Evolutionary conservation across 345 rosid genomes (phyloP), one percentile per base, ranked within the genome.

Genomic region (Lenwebbia sp.): DNA sequence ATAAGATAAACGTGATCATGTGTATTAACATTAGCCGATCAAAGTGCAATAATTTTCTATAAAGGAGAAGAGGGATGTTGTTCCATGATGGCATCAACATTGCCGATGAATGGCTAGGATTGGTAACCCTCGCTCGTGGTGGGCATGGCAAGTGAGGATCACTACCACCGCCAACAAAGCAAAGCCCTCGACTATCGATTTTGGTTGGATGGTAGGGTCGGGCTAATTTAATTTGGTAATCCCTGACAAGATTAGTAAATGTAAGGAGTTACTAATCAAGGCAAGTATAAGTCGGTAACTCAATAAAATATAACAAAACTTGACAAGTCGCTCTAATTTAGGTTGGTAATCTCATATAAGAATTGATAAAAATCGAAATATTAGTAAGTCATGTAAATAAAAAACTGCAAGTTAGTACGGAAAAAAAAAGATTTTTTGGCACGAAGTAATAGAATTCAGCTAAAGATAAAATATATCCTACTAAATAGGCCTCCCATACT

Each of bases 1-100:
- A 41, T 30, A 1, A 65, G 76, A 65, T 30, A 17, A 15, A 7
- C 0, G 0, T 19, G 0, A 3, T 15, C 19, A 30, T 30, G 12
- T 15, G 12, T 2, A 8, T 33, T 0, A 25, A 33, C 7, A 33
- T 65, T 33, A 19, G 1, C 19, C 3, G 1, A 33, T 65, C 41
- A 19, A 19, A 70, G 25, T 19, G 19, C 0, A 2, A 22, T 11
- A 2, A 9, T 14, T 33, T 70, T 33, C 0, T 22, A 19, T 70
- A 33, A 33, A 9, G 6, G 25, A 70, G 47, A 2, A 17, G 25
- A 15, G 3, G 76, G 13, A 4, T 30, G 6, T 0, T 10, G 2
- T 60, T 30, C 74, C 37, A 5, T 28, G 74, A 60, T 28, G 74
- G 21, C 74, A 58, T 1, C 0, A 0, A 14, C 21, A 3, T 1